Evolutionary conservation across 2,329 filamentous ascomycete genomes (phyloP).

Genomic region (Colletotrichum falcatum): DNA sequence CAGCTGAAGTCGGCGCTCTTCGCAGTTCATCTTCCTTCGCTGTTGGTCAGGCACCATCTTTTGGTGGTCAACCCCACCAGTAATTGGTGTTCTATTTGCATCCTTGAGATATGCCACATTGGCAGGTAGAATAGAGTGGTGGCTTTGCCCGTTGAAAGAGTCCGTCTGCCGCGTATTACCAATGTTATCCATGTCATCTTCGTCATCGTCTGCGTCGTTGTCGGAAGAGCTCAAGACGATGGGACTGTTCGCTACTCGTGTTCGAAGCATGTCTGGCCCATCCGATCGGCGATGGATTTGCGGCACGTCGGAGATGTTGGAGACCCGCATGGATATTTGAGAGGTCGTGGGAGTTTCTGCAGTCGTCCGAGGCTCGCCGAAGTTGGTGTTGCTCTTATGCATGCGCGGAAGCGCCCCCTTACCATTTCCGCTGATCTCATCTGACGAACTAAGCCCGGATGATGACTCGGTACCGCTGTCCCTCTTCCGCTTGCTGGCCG

Average conservation of each 20-base stretch:
- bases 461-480: not conserved
- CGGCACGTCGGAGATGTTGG: not conserved
- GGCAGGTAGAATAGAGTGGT: not conserved
- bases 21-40: slow-evolving; percentile 11
- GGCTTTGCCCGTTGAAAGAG: not conserved
- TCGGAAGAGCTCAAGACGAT: slow-evolving; percentile 14
- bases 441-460: not conserved
- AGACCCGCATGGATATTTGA: not conserved
- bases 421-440: not conserved
- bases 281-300: not conserved
- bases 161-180: not conserved
- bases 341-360: not conserved
- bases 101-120: not conserved
- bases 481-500: slow-evolving; percentile 10
- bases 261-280: not conserved
- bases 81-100: not conserved
- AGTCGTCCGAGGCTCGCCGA: not conserved
- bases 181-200: not conserved
- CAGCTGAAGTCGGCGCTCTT: slow-evolving; percentile 25
- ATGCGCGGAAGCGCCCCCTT: not conserved
- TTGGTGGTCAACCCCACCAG: not conserved
- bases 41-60: not conserved
- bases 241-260: not conserved
- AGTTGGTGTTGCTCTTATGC: not conserved
- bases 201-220: not conserved